Conservation (phyloP, 2,329 filamentous ascomycete genomes). For the Botryosphaeria agaves region DNA sequence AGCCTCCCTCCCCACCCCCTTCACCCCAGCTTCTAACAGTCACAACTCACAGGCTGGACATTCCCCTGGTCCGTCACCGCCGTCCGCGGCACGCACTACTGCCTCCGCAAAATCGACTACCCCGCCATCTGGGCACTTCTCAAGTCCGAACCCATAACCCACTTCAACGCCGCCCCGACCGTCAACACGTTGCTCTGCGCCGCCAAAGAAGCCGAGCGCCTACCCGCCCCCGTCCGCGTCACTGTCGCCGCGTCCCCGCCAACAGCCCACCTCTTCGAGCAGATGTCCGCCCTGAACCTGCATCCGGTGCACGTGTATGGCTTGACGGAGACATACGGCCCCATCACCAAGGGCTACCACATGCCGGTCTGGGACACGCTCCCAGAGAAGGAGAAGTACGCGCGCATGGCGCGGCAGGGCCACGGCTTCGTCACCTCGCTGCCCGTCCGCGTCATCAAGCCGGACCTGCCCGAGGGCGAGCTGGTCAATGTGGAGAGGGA, state of each 20-base stretch:
- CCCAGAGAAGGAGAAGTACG: constrained; percentile 59
- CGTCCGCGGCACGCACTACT: constrained; percentile 87
- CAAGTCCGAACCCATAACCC: constrained; percentile 73
- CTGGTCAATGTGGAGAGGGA: constrained; percentile 51
- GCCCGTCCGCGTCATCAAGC: constrained; percentile 67
- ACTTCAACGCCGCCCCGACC: constrained; percentile 91
- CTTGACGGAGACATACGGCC: constrained; percentile 75
- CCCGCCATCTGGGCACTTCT: constrained; percentile 78
- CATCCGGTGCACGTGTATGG: constrained; percentile 90
- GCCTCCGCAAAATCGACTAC: constrained; percentile 89
- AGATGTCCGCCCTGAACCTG: constrained; percentile 78
- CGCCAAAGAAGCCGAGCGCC: constrained; percentile 51
- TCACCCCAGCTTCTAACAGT: constrained; percentile 7
- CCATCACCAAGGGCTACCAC: constrained; percentile 84
- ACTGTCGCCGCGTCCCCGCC: constrained; percentile 89
- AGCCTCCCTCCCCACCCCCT: background rate
- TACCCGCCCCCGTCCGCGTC: constrained; percentile 59
- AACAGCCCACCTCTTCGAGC: constrained; percentile 76
- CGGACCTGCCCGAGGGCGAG: constrained; percentile 48
- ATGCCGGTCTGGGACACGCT: constrained; percentile 72
- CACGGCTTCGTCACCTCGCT: constrained; percentile 78
- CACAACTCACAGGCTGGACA: constrained; percentile 41
- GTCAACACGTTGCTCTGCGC: constrained; percentile 89
- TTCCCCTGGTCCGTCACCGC: constrained; percentile 90
- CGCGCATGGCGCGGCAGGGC: constrained; percentile 83